Evolutionary conservation across 805 yeast species (phyloP).

Genomic region (Lachancea sp.): DNA sequence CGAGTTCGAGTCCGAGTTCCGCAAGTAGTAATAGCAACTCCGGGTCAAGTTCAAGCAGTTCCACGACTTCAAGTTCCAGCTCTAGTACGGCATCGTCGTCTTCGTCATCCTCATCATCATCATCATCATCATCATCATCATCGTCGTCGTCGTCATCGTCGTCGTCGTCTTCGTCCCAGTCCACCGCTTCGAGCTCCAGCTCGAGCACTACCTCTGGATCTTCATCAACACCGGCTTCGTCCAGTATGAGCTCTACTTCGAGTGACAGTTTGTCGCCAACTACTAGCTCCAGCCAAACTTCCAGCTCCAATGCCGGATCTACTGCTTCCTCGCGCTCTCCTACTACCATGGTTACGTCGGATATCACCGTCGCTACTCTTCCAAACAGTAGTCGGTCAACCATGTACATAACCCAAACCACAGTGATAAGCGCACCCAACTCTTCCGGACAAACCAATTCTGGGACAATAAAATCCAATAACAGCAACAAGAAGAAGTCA

Average conservation of each 20-base stretch:
- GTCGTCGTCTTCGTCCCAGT: conserved; percentile 6
- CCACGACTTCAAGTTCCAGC: conserved; percentile 12
- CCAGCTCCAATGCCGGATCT: conserved; percentile 12
- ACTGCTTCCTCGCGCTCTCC: conserved; percentile 12
- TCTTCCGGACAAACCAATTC: conserved; percentile 14
- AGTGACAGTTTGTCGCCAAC: conserved; percentile 9
- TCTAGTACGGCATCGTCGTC: conserved; percentile 9
- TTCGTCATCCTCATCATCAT: conserved; percentile 5
- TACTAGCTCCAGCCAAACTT: conserved; percentile 11
- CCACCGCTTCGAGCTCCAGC: conserved; percentile 6
- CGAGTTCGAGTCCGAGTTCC: conserved; percentile 6
- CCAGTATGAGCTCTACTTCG: conserved; percentile 10
- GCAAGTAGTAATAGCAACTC: background rate
- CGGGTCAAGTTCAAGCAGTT: background rate
- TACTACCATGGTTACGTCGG: conserved; percentile 19
- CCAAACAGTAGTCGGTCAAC: conserved; percentile 17
- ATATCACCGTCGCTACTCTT: conserved; percentile 22
- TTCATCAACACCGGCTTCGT: conserved; percentile 9
- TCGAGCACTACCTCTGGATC: conserved; percentile 13
- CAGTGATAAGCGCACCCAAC: conserved; percentile 15
- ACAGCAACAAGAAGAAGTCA: conserved; percentile 6
- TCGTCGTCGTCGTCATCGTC: conserved; percentile 7
- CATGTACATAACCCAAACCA: conserved; percentile 24
- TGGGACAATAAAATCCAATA: conserved; percentile 2
- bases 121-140: conserved; percentile 5